These are phyloP conservation scores for Fistulinella prunicolor DNA, from an alignment of 768 basidiomycete genomes.

Conservation along the genomic window DNA sequence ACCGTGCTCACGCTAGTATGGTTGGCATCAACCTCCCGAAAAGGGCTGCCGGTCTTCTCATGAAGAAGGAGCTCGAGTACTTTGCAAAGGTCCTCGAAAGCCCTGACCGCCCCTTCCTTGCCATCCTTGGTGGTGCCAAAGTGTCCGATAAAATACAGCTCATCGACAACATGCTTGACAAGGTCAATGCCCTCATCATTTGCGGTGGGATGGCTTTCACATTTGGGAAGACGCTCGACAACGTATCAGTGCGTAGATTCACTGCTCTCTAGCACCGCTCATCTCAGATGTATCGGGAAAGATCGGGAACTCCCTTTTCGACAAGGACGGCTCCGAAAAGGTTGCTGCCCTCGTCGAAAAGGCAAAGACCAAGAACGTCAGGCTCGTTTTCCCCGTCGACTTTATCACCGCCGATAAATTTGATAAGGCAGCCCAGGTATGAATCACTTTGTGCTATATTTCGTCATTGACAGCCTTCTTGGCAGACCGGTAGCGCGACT, in stretches of 20 bases:
- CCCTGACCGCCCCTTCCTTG: conserved; percentile 94
- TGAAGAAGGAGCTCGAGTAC: conserved; percentile 98
- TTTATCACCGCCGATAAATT: conserved; percentile 95
- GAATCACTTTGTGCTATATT: conserved; percentile 13
- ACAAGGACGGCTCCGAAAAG: conserved; percentile 83
- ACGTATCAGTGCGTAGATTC: conserved; percentile 53
- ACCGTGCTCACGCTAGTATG: conserved; percentile 98
- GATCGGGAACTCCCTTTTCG: conserved; percentile 96
- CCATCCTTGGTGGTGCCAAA: conserved; percentile 97
- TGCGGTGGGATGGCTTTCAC: conserved; percentile 99
- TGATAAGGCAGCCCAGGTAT: conserved; percentile 82
- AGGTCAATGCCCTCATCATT: conserved; percentile 95
- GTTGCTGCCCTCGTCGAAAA: conserved; percentile 83
- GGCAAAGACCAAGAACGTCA: conserved; percentile 87
- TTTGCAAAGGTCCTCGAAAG: conserved; percentile 96
- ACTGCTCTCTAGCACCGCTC: background rate
- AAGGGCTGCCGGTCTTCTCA: conserved; percentile 91
- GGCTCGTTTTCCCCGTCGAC: conserved; percentile 94
- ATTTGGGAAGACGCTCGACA: conserved; percentile 92
- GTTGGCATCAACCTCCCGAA: conserved; percentile 92
- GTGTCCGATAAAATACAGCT: conserved; percentile 98
- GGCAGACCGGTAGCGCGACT: conserved; percentile 73
- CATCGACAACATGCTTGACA: conserved; percentile 98
- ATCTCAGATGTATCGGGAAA: conserved; percentile 12
- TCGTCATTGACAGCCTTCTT: conserved; percentile 6